Base-by-base conservation (phyloP, 2,329 filamentous ascomycete species). In the Penicillium sp. region DNA sequence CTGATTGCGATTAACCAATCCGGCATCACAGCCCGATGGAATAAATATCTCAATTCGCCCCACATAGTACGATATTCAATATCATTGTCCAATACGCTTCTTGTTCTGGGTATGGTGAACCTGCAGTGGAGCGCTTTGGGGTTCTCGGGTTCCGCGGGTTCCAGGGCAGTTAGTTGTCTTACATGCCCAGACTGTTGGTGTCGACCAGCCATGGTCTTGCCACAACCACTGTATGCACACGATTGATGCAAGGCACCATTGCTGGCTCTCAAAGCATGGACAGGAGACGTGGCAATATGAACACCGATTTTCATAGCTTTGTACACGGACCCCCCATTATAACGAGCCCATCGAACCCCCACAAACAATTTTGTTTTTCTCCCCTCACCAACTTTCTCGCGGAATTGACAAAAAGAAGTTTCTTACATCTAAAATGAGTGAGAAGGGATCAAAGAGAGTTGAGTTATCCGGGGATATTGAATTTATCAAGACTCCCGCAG, bases 401-500 rank as follows among this genome's bases (percentile, higher is more conserved):
- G 14, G 2, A 8, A 11, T n/a, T n/a, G 16, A 6, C 16, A 40
- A 40, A n/a, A 8, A n/a, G 0, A n/a, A 40, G 8, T 4, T n/a
- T 40, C 2, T 8, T n/a, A 6, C 3, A 25, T 14, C 6, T 1
- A 43, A 22, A 28, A 46, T 46, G 43, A n/a, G 13, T 16, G 14
- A 6, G 1, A 26, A n/a, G 19, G n/a, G 30, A 52, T 10, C 38
- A n/a, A 52, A 52, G 8, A 56, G 33, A n/a, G 59, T 51, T 38
- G 57, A 64, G 46, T 42, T 64, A 14, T 30, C 51, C 10, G 46
- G 54, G 38, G 62, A 64, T 16, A 62, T 73, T 55, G 60, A 68
- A 10, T 74, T 70, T 46, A 72, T 72, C 35, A 35, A 63, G 42
- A 73, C 71, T 57, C 71, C 71, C 6, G 61, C 61, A 46, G 54